Conservation (phyloP, 441 rosid genomes). For the Biscutella laevigata region DNA sequence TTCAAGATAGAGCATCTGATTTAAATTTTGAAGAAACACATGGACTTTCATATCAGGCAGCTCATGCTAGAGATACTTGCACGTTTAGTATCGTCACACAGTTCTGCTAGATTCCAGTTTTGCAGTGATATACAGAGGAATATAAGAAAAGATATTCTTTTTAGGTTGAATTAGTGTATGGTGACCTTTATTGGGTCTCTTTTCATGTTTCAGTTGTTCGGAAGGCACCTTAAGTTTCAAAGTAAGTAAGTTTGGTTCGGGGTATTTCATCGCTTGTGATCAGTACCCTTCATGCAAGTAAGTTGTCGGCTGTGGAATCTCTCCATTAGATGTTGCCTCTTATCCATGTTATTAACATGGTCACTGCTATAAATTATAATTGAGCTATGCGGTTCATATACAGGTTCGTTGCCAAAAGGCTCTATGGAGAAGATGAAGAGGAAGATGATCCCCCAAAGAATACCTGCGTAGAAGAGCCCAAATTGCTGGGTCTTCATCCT, state of each 20-base stretch:
- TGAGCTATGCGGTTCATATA: constrained; percentile 23
- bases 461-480: constrained; percentile 57
- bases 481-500: constrained; percentile 74
- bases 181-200: constrained; percentile 4
- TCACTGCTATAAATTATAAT: not conserved
- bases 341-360: not conserved
- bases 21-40: not conserved
- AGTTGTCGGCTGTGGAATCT: constrained; percentile 32
- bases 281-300: constrained; percentile 93
- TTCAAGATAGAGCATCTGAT: not conserved
- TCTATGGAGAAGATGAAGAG: constrained; percentile 72
- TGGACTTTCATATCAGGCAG: not conserved
- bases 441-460: constrained; percentile 44
- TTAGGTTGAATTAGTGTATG: constrained; percentile 2
- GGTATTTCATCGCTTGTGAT: constrained; percentile 92
- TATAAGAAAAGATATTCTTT: not conserved
- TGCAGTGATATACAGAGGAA: not conserved
- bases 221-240: constrained; percentile 83
- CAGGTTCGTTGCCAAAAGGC: constrained; percentile 80
- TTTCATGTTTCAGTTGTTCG: constrained; percentile 58
- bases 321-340: not conserved
- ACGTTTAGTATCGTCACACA: not conserved
- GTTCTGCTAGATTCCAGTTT: not conserved
- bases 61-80: constrained; percentile 5
- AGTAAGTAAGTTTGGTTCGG: constrained; percentile 78